Base-by-base conservation (phyloP, 805 yeast species). In the Priceomyces haplophilus region DNA sequence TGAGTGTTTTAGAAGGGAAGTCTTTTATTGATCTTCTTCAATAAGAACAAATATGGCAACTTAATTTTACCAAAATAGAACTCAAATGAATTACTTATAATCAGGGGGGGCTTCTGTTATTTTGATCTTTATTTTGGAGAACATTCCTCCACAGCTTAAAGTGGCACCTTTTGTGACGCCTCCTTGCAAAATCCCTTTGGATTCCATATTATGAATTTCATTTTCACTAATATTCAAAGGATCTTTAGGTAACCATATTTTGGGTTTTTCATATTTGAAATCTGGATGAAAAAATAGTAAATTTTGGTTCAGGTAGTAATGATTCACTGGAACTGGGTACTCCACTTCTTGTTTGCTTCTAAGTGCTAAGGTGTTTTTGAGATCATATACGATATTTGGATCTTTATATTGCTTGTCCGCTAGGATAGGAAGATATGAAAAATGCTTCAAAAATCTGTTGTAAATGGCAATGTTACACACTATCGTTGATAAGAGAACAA, bases 381-480 rank as follows among this genome's bases (percentile, higher is more conserved):
- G 29, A n/a, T 38, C 31, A 10, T 13, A 23, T 17, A 37, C 44
- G 8, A 34, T 20, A 8, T 27, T 34, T 12, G 42, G 34, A 19
- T 43, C 20, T 29, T 25, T 16, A 33, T 37, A 40, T 10, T 43
- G 30, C 32, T 48, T 47, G 11, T 58, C 64, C 6, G 47, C 13
- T 15, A 61, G 39, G 19, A 63, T 55, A 1, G 76, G 72, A 8
- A 62, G 43, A 40, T 47, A 57, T 4, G 56, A 38, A 40, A 67
- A 64, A 47, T 65, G 61, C 39, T 52, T 56, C 7, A 42, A 43
- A 42, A 58, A 81, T 34, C 73, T 57, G 31, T 56, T 61, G 38
- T 76, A 73, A 7, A 85, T 67, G 5, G 74, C 69, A 33, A 70
- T 56, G 48, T 89, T 89, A 1, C 74, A 77, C 25, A 78, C 70